Percentiles rank a stretch among this genome's conserved stretches.
Conservation (phyloP, 768 basidiomycete species). For the Auriscalpium orientale region DNA sequence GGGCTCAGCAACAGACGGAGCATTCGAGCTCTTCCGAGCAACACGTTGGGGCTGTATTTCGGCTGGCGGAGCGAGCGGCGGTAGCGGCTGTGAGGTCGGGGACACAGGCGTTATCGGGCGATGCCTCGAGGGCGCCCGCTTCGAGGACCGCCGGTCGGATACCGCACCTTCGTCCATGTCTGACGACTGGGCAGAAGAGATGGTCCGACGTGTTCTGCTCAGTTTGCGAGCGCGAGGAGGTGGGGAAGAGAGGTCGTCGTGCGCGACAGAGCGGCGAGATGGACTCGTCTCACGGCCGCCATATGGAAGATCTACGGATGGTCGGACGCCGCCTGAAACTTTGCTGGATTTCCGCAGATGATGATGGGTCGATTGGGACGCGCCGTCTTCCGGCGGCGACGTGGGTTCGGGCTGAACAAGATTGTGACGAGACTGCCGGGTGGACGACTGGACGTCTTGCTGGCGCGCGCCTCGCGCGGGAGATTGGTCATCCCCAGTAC, state of each 20-base stretch:
- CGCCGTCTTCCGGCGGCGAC: no score
- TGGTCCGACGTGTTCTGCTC: not conserved
- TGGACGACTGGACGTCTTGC: no score
- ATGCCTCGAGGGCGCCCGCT: not conserved
- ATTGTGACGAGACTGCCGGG: no score
- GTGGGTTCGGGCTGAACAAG: no score
- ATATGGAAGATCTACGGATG: no score
- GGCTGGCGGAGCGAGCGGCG: not conserved
- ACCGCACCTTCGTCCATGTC: not conserved
- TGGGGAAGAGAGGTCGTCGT: not conserved
- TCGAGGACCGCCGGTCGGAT: not conserved
- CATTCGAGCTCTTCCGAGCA: not conserved
- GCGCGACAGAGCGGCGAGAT: not conserved
- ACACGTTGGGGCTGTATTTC: not conserved
- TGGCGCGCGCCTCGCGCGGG: no score
- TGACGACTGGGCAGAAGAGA: not conserved
- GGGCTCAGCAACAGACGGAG: not conserved
- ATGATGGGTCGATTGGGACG: not conserved
- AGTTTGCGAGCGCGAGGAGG: not conserved
- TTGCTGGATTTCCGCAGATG: not conserved
- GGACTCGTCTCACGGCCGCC: not conserved
- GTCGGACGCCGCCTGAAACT: no score
- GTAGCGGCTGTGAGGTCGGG: not conserved
- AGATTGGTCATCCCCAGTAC: no score
- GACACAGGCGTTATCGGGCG: conserved; percentile 7